These are phyloP conservation scores for Nepenthes alata DNA, from an alignment of 179 eudicot species.

Conservation along the genomic window DNA sequence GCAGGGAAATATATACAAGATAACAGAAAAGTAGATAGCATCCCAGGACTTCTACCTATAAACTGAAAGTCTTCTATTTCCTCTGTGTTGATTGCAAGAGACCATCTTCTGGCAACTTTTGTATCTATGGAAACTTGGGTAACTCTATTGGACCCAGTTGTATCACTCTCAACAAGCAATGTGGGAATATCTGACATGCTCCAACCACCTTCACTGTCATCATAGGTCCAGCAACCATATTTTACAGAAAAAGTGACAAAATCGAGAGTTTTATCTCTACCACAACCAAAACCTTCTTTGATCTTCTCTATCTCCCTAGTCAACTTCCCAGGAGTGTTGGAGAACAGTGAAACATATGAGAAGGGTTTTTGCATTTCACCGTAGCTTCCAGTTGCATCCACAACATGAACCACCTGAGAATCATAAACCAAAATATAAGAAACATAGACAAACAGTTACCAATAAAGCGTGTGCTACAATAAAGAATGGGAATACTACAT, in stretches of 20 bases:
- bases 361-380: slow-evolving; percentile 31
- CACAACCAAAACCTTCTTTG: slow-evolving; percentile 71
- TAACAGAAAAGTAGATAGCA: neutral
- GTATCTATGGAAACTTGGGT: slow-evolving; percentile 60
- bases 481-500: too few species aligned
- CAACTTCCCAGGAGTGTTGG: slow-evolving; percentile 78
- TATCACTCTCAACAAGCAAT: slow-evolving; percentile 41
- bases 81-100: slow-evolving; percentile 65
- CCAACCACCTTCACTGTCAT: slow-evolving; percentile 61
- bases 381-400: slow-evolving; percentile 46
- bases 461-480: neutral
- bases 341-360: slow-evolving; percentile 65
- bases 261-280: slow-evolving; percentile 48
- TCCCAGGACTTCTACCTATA: slow-evolving; percentile 38
- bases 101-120: slow-evolving; percentile 62
- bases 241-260: slow-evolving; percentile 80
- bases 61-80: slow-evolving; percentile 64
- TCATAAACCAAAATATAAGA: neutral
- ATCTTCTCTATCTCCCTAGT: slow-evolving; percentile 52
- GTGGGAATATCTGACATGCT: slow-evolving; percentile 50
- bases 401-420: slow-evolving; percentile 84
- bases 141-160: slow-evolving; percentile 28
- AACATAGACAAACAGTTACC: neutral
- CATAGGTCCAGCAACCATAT: slow-evolving; percentile 57
- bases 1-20: too few species aligned